Conservation (phyloP, 192 early-diverging fungal species). For the Coemansia sp. region DNA sequence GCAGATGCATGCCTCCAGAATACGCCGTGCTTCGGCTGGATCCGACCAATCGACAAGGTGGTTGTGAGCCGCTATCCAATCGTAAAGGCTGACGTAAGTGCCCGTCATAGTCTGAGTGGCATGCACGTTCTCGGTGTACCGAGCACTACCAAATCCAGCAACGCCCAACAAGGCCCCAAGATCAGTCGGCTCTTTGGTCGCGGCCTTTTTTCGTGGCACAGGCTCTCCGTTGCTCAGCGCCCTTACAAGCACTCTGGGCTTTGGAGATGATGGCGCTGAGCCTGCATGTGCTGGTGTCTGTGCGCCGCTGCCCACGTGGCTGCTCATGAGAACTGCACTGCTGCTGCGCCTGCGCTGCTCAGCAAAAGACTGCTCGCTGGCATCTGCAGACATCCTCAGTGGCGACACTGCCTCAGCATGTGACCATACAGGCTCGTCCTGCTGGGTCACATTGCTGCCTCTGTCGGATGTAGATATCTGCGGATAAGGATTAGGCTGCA, state of each 20-base stretch:
- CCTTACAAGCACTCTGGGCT: slow-evolving; percentile 26
- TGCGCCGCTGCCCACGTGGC: slow-evolving; percentile 1
- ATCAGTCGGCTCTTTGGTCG: slow-evolving; percentile 15
- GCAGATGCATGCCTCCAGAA: slow-evolving; percentile 28
- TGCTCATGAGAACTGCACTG: slow-evolving; percentile 5
- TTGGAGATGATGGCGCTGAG: slow-evolving; percentile 18
- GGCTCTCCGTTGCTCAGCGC: slow-evolving; percentile 9
- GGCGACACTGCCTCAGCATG: slow-evolving; percentile 6
- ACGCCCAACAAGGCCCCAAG: slow-evolving; percentile 44
- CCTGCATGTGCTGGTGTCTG: background rate
- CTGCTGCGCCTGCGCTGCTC: slow-evolving; percentile 14
- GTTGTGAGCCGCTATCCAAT: slow-evolving; percentile 46
- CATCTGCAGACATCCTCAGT: slow-evolving; percentile 8
- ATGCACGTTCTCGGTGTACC: slow-evolving; percentile 51
- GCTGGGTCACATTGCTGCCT: background rate
- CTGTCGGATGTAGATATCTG: slow-evolving; percentile 14
- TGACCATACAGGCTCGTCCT: background rate
- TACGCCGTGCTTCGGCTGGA: slow-evolving; percentile 24
- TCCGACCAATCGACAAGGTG: slow-evolving; percentile 50
- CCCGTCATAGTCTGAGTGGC: slow-evolving; percentile 54
- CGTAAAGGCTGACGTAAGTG: slow-evolving; percentile 38
- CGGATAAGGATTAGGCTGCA: slow-evolving; percentile 14
- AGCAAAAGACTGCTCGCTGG: background rate
- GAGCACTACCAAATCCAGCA: slow-evolving; percentile 53
- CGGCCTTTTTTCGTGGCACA: background rate